Evolutionary conservation across 2,329 filamentous ascomycete genomes (phyloP).

Genomic region (Cercospora beticola): DNA sequence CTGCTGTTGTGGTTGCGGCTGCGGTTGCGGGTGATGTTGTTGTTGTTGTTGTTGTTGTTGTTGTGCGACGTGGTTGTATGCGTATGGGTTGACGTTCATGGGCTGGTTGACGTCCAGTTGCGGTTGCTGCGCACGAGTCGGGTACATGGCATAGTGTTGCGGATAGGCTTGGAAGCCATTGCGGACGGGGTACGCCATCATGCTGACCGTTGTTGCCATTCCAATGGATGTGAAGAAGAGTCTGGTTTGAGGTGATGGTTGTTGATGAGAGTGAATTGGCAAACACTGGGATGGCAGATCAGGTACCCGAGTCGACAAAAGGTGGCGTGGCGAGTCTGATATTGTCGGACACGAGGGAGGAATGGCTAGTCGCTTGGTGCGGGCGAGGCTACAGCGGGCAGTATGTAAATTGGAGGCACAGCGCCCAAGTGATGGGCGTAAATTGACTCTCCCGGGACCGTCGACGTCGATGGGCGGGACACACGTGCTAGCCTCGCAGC

Average conservation of each 20-base stretch:
- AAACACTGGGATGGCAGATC: conserved; percentile 4
- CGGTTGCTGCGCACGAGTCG: conserved; percentile 26
- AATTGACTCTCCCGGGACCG: conserved; percentile 24
- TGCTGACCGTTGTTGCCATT: conserved; percentile 35
- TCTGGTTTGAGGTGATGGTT: neutral
- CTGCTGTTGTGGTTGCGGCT: conserved; percentile 16
- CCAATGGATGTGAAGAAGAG: conserved; percentile 12
- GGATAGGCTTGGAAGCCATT: conserved; percentile 31
- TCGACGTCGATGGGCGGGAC: conserved; percentile 20
- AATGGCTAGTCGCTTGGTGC: conserved; percentile 5
- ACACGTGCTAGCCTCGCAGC: conserved; percentile 17
- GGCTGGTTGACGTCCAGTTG: conserved; percentile 21
- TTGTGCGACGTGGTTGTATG: conserved; percentile 21
- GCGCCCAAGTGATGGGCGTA: conserved; percentile 22
- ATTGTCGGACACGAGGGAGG: conserved; percentile 11
- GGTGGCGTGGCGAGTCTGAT: conserved; percentile 14
- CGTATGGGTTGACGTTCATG: conserved; percentile 28
- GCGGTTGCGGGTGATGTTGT: conserved; percentile 13
- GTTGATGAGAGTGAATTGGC: neutral
- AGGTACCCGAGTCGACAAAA: neutral
- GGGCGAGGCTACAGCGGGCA: conserved; percentile 7
- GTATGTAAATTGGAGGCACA: conserved; percentile 26
- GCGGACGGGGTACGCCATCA: conserved; percentile 34
- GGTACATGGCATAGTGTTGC: conserved; percentile 34
- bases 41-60: conserved; percentile 18